Evolutionary conservation across 2,329 filamentous ascomycete genomes (phyloP), one percentile per base, ranked within the genome.

Genomic region (Teratosphaeria epicoccoides): DNA sequence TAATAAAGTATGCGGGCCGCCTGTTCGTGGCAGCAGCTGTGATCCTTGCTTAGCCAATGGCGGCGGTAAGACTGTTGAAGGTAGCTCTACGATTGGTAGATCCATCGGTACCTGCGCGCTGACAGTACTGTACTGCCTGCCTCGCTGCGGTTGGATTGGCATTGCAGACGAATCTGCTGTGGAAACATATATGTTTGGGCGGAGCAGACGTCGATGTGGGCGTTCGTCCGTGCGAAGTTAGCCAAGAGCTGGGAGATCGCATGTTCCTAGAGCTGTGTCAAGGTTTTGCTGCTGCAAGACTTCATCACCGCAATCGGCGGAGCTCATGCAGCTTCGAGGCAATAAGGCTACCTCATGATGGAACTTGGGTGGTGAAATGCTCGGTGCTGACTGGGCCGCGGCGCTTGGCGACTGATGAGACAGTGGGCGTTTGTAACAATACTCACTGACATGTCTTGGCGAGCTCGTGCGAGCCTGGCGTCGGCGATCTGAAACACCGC

Each of bases 21-120:
- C 33, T 26, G 51, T 51, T 54, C 49, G 49, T n/a, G 29, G 49
- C 12, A 46, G 23, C 33, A 48, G 44, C 52, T 48, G 47, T 28
- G 29, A 47, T 22, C 24, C 29, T 28, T 25, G n/a, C 22, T 24
- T 28, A 45, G 49, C 24, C 48, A 50, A 52, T 50, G 6, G 24
- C 22, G 43, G 43, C 40, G 33, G 22, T 28, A 28, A 46, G 44
- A 17, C 44, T 24, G 44, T 46, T 23, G n/a, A 28, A 46, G 44
- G 23, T 24, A 24, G 49, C 40, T 46, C 17, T 45, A 22, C 49
- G 6, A 50, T 50, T 50, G 49, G 40, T 24, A 23, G 17, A 49
- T 9, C 14, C 22, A 17, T 12, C 23, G 33, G 49, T 26, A 45
- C 49, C 49, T 50, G 49, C 49, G 44, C 25, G 49, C 37, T 24